Evolutionary conservation across 1,284 basidiomycete species (phyloP), one percentile per base, ranked within the genome.

Genomic region (Ustilago lituana): DNA sequence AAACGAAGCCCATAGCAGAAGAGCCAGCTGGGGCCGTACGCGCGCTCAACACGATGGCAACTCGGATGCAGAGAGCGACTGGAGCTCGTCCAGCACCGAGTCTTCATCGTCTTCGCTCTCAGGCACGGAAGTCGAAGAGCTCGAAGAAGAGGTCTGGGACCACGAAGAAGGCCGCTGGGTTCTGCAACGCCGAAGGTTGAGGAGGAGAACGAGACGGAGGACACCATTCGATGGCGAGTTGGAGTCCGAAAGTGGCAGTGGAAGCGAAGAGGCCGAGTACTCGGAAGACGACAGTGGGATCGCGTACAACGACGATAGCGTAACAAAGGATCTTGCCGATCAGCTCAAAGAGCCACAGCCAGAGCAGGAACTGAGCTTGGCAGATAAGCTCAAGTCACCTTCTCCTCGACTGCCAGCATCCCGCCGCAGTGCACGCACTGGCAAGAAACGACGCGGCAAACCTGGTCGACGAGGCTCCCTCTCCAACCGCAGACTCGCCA

Each of bases 71-170:
- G 48, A 56, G 14, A 40, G 45, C 35, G 53, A 61, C 3, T 60
- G 45, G 39, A 58, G 39, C n/a, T 37, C 22, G n/a, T 56, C 62
- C 26, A 49, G 46, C 27, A 22, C 27, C 15, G 45, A 50, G 9
- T 45, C 51, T 5, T 56, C 40, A 1, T 5, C 40, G 0, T 51
- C 60, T 9, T 48, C 48, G 12, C 26, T 44, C 7, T 47, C 43
- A 1, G 55, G 60, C 2, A 55, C 53, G 15, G 59, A 60, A 10
- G 35, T 59, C 1, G 55, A 58, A 26, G 56, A 64, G 54, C 36
- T 64, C 14, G 52, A 66, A 37, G 57, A 67, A 31, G 49, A 62
- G 20, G 57, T 56, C 5, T 60, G 58, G 67, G 65, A 66, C 35
- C 52, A 70, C 19, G 62, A 61, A 4, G 52, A 65, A 20, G 58